Percentiles rank a stretch among this genome's conserved stretches.
Evolutionary conservation across 441 rosid genomes (phyloP).

Genomic region (Biscutella laevigata): DNA sequence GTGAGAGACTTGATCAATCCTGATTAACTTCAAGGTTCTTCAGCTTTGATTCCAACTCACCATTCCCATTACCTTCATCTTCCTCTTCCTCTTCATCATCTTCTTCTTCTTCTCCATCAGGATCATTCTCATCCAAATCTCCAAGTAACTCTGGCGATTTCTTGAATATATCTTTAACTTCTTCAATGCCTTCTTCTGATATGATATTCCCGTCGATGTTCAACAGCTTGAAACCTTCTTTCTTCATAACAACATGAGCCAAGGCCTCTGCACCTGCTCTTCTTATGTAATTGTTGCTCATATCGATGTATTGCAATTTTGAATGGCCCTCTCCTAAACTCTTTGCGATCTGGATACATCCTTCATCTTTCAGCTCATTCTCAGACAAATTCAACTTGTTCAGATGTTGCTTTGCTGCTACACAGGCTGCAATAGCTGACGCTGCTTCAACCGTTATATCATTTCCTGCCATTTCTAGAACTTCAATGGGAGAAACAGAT

Average conservation of each 20-base stretch:
- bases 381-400: conserved; percentile 72
- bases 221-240: conserved; percentile 61
- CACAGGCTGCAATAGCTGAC: conserved; percentile 50
- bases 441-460: conserved; percentile 68
- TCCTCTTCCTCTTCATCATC: conserved; percentile 39
- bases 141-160: conserved; percentile 52
- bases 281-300: conserved; percentile 52
- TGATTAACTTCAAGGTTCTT: conserved; percentile 51
- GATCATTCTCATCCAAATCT: conserved; percentile 75
- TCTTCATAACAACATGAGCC: conserved; percentile 54
- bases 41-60: conserved; percentile 63
- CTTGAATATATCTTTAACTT: conserved; percentile 63
- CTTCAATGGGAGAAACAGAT: conserved; percentile 56
- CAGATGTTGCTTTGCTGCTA: conserved; percentile 49
- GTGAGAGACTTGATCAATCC: conserved; percentile 29
- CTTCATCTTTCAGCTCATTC: conserved; percentile 89
- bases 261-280: conserved; percentile 62
- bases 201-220: conserved; percentile 69
- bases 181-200: conserved; percentile 86
- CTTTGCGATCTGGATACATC: conserved; percentile 53
- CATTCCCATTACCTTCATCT: conserved; percentile 29
- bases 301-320: conserved; percentile 54
- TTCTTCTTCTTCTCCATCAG: conserved; percentile 67
- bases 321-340: conserved; percentile 56
- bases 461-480: conserved; percentile 87